Evolutionary conservation across 1,284 basidiomycete species (phyloP).

Genomic region (Singerocomus rubriflavus): DNA sequence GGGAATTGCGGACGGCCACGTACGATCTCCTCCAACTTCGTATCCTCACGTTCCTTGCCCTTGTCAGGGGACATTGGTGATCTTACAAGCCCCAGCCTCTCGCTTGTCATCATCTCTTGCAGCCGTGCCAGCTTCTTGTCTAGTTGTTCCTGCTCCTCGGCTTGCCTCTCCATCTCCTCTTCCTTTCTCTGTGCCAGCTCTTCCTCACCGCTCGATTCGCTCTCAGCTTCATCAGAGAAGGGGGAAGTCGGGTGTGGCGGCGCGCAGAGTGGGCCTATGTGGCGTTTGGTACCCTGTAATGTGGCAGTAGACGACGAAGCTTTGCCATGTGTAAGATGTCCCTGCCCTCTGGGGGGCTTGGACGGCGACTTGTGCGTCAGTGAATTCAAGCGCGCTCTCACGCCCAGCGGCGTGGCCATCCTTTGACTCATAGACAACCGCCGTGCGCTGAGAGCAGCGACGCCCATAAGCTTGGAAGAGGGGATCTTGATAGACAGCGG

Average conservation of each 20-base stretch:
- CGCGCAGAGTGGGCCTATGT: constrained; percentile 16
- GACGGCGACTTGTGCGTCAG: constrained; percentile 44
- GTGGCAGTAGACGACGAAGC: constrained; percentile 68
- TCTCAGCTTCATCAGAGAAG: constrained; percentile 40
- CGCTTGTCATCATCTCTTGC: constrained; percentile 67
- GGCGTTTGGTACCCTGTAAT: constrained; percentile 46
- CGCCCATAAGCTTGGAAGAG: constrained; percentile 12
- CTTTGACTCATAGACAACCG: constrained; percentile 38
- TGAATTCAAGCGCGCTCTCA: constrained; percentile 68
- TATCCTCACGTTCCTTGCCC: constrained; percentile 21
- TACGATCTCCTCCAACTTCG: constrained; percentile 26
- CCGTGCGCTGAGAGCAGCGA: constrained; percentile 14
- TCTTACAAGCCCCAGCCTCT: constrained; percentile 66
- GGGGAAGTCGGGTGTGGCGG: constrained; percentile 43
- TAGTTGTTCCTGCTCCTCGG: constrained; percentile 66
- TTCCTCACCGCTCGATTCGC: constrained; percentile 49
- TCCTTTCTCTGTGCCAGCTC: constrained; percentile 57
- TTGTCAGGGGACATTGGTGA: constrained; percentile 34
- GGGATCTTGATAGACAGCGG: constrained; percentile 33
- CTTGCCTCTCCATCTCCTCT: constrained; percentile 60
- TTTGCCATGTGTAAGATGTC: constrained; percentile 42
- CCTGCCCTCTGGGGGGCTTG: constrained; percentile 19
- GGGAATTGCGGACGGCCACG: constrained; percentile 42
- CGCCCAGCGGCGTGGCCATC: constrained; percentile 50
- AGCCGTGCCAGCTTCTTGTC: constrained; percentile 63